phyloP scores from a whole-genome alignment of 352 stramenopile species.

The Phytophthora pistaciae region DNA sequence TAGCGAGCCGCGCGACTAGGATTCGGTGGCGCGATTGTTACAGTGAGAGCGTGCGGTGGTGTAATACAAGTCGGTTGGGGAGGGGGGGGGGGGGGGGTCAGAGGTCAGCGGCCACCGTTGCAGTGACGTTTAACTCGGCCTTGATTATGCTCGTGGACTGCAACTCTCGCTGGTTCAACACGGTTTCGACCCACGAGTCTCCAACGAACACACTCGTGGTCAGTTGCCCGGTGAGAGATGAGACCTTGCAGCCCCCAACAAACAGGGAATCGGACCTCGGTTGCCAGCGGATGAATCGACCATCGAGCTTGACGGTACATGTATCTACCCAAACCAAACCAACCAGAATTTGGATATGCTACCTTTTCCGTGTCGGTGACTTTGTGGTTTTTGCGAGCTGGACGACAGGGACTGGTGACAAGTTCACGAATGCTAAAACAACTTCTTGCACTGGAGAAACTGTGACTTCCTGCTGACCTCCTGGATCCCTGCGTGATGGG shows the following conservation, averaged over 20 bases:
- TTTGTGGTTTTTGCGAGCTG: not conserved
- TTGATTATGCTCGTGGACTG: slow-evolving; percentile 51
- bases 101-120: not conserved
- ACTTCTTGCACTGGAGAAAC: not conserved
- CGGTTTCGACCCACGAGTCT: too few species aligned
- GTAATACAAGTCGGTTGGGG: slow-evolving; percentile 21
- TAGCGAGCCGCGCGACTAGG: too few species aligned
- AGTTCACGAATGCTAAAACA: not conserved
- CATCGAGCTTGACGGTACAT: too few species aligned
- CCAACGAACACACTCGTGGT: too few species aligned
- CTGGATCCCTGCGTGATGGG: not conserved
- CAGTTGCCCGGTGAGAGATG: too few species aligned
- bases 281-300: too few species aligned
- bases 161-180: slow-evolving; percentile 14
- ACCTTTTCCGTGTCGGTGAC: not conserved
- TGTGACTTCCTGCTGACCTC: not conserved
- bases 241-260: too few species aligned
- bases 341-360: too few species aligned
- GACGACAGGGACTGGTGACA: not conserved
- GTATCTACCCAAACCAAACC: too few species aligned
- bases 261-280: too few species aligned
- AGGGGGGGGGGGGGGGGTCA: slow-evolving; percentile 39
- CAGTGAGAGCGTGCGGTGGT: too few species aligned
- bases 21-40: slow-evolving; percentile 26
- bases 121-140: slow-evolving; percentile 51